Percentiles rank a stretch among this genome's conserved stretches.
These are phyloP conservation scores for Diatrype stigma DNA, from an alignment of 2,329 filamentous ascomycete species.

Conservation along the genomic window DNA sequence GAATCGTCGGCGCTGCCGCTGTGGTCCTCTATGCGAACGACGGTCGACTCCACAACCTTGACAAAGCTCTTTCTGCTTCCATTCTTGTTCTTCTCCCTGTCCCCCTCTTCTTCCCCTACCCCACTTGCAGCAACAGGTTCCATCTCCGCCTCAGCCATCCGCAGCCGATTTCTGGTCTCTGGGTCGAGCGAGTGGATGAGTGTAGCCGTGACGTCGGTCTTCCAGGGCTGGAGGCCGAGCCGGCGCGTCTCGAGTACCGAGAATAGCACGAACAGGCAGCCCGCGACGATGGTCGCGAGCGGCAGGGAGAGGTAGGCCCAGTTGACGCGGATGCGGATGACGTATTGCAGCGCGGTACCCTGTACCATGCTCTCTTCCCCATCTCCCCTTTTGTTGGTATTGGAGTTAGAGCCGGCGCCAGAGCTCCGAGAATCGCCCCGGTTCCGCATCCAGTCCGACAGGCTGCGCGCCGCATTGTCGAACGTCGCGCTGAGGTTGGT, in stretches of 20 bases:
- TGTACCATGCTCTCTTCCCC: slow-evolving; percentile 1
- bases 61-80: neutral
- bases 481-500: slow-evolving; percentile 9
- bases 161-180: neutral
- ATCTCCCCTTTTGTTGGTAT: too few species aligned
- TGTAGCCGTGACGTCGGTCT: slow-evolving; percentile 14
- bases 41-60: neutral
- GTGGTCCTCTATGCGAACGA: neutral
- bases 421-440: neutral
- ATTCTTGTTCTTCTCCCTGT: neutral
- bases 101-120: neutral
- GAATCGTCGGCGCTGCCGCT: too few species aligned
- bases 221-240: slow-evolving; percentile 14
- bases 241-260: slow-evolving; percentile 12
- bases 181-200: slow-evolving; percentile 11
- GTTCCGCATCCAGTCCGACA: slow-evolving; percentile 15
- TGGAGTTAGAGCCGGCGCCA: too few species aligned
- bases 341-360: slow-evolving; percentile 12
- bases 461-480: slow-evolving; percentile 8
- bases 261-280: slow-evolving; percentile 9
- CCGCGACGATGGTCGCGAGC: slow-evolving; percentile 4
- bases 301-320: slow-evolving; percentile 19
- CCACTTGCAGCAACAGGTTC: neutral
- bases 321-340: slow-evolving; percentile 12
- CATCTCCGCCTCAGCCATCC: neutral